Percentiles rank a stretch among this genome's conserved stretches.
phyloP scores from a whole-genome alignment of 306 rosid species.

The Cyamopsis tetragonoloba region DNA sequence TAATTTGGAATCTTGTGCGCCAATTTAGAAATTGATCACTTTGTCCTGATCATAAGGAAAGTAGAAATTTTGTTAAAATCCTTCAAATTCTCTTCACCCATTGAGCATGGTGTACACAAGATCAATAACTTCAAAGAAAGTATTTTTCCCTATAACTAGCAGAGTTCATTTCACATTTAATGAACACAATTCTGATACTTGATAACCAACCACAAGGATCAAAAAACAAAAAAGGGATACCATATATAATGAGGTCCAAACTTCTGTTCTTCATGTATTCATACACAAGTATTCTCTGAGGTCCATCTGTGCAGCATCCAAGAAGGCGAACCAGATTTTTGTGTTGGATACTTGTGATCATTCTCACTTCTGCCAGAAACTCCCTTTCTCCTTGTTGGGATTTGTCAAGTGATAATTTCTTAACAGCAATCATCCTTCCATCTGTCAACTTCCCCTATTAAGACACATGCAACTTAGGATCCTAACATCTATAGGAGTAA shows the following conservation, averaged over 20 bases:
- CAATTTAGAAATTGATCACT: constrained; percentile 57
- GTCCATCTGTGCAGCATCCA: constrained; percentile 83
- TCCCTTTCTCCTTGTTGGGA: constrained; percentile 87
- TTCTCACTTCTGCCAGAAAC: constrained; percentile 79
- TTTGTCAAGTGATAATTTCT: constrained; percentile 69
- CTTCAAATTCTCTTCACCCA: not conserved
- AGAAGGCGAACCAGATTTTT: constrained; percentile 79
- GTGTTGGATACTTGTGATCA: constrained; percentile 89
- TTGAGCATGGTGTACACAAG: not conserved
- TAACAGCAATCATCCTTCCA: constrained; percentile 66
- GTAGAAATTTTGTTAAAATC: not conserved
- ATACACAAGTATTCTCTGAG: constrained; percentile 77
- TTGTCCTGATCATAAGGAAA: constrained; percentile 39
- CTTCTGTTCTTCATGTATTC: constrained; percentile 83
- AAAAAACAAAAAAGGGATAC: constrained; percentile 31
- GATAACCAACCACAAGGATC: not conserved
- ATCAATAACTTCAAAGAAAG: not conserved
- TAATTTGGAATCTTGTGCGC: constrained; percentile 71
- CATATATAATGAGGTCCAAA: constrained; percentile 66
- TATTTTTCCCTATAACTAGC: not conserved
- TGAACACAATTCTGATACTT: not conserved
- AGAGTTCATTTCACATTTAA: not conserved
- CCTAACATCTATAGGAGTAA: constrained; percentile 12
- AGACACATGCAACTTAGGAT: constrained; percentile 13
- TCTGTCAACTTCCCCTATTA: constrained; percentile 70